Base-by-base conservation (phyloP, 345 rosid genomes). In the Laguncularia racemosa region DNA sequence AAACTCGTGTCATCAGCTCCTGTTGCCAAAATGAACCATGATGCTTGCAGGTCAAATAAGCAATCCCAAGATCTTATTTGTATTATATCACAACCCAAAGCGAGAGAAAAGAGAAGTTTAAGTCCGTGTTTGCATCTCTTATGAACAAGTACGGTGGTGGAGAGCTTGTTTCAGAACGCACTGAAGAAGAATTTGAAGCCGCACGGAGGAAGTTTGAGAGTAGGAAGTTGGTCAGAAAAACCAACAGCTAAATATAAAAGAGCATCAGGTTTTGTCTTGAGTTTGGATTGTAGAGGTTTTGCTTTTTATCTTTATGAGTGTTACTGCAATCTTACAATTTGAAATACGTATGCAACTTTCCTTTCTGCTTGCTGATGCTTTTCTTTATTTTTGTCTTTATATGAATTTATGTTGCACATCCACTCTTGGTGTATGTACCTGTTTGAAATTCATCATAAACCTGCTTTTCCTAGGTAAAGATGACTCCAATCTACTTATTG, bases 141-240 rank as follows among this genome's bases (percentile, higher is more conserved):
- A 65, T 81, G 51, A 71, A 88, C 59, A 90, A 75, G 58, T 95
- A 90, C 53, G 96, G 96, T 16, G 81, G 82, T 2, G 64, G 52
- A 23, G 62, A 44, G 33, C 73, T 72, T 44, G 62, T 62, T 17
- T 61, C 84, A 12, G 97, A 88, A 66, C 96, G 85, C 9, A 81
- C 79, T 16, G 96, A 95, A 44, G 97, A 88, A 84, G 91, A 95
- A 64, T 90, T 95, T 33, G 91, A 90, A 82, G 96, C 97, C 70
- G 80, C 89, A 12, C 73, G 67, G 80, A 84, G 70, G 68, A 88
- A 79, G 76, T 55, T 88, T 18, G 91, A 84, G 53, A 67, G 72
- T 66, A 55, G 64, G 4, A 82, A 73, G 73, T 55, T 76, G 48
- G 71, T 82, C 60, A 81, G 67, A 60, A 81, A 78, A 54, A 73